Base-by-base conservation (phyloP, 2,329 filamentous ascomycete species). In the Pestalotiopsis fici region DNA sequence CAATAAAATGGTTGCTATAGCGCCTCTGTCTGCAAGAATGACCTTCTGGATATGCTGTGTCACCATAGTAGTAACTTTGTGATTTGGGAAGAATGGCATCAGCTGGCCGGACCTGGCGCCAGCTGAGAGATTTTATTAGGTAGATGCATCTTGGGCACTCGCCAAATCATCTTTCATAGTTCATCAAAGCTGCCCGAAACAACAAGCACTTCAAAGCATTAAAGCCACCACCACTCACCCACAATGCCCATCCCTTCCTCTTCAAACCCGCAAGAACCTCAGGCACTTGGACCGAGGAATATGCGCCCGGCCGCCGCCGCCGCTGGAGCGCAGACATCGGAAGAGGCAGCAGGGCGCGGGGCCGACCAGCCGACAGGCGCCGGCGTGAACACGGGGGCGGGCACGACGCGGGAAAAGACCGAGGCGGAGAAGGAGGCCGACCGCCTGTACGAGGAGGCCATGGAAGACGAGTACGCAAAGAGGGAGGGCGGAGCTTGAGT, bases 381-480 rank as follows among this genome's bases (percentile, higher is more conserved):
- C 2, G 83, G 83, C 13, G 81, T 78, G n/a, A 78, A 86, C 72
- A 85, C 82, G 0, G 84, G 83, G n/a, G 83, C 83, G 0, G 84
- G 83, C 1, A 78, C 74, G 4, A 83, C 82, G 13, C 74, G 83
- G 66, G 76, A 80, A 50, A 86, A 86, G 79, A 86, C 84, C 0
- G 81, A 82, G 60, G 83, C 77, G 3, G 84, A 87, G 75, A 69
- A 80, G 66, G 83, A 85, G 70, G 85, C 85, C 1, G 85, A 87
- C 70, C 74, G 80, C 27, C 66, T 80, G 54, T 87, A 87, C 64
- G 84, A 86, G 68, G 85, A 86, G 75, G 75, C 78, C 3, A 86
- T 87, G 74, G 85, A 87, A 78, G 85, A 87, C 56, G 85, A 87
- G 75, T 87, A 87, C 69, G 85, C 85, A 57, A 87, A 86, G 80